phyloP scores from a whole-genome alignment of 371 early-diverging fungal species.

The Mucor irregularis region DNA sequence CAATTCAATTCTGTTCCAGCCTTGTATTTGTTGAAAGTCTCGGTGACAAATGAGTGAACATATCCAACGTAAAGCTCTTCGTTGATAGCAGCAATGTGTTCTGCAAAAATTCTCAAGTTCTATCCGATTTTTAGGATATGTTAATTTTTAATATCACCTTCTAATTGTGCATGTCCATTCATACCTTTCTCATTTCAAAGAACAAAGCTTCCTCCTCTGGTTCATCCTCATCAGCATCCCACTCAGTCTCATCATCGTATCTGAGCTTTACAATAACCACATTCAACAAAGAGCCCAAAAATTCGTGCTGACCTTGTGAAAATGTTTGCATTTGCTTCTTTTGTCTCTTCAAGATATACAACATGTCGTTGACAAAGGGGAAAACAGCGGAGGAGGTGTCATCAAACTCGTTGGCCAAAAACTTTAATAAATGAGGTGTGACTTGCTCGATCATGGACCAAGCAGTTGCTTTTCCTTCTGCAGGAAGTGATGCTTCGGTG shows the following conservation, averaged over 20 bases:
- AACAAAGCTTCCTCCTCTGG: slow-evolving; percentile 76
- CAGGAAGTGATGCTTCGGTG: slow-evolving; percentile 51
- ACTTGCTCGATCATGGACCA: slow-evolving; percentile 62
- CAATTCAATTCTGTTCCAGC: slow-evolving; percentile 60
- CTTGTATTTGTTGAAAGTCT: slow-evolving; percentile 54
- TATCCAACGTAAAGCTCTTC: slow-evolving; percentile 58
- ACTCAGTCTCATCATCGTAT: slow-evolving; percentile 82
- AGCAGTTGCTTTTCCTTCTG: slow-evolving; percentile 41
- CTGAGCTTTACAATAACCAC: slow-evolving; percentile 85
- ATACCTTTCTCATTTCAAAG: slow-evolving; percentile 74
- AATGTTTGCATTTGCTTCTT: slow-evolving; percentile 65
- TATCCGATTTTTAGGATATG: slow-evolving; percentile 19
- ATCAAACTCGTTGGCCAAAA: slow-evolving; percentile 79
- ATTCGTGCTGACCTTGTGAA: slow-evolving; percentile 66
- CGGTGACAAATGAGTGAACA: slow-evolving; percentile 60
- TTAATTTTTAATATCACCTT: not conserved
- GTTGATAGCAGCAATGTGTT: slow-evolving; percentile 71
- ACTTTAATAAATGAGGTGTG: slow-evolving; percentile 69
- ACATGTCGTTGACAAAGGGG: slow-evolving; percentile 67
- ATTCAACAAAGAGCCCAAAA: slow-evolving; percentile 70
- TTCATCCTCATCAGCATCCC: slow-evolving; percentile 76
- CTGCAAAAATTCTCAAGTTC: slow-evolving; percentile 72
- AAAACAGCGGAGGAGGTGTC: slow-evolving; percentile 81
- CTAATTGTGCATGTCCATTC: not conserved
- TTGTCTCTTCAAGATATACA: slow-evolving; percentile 68